Base-by-base conservation (phyloP, 1,284 basidiomycete species). In the Schizophyllum commune region DNA sequence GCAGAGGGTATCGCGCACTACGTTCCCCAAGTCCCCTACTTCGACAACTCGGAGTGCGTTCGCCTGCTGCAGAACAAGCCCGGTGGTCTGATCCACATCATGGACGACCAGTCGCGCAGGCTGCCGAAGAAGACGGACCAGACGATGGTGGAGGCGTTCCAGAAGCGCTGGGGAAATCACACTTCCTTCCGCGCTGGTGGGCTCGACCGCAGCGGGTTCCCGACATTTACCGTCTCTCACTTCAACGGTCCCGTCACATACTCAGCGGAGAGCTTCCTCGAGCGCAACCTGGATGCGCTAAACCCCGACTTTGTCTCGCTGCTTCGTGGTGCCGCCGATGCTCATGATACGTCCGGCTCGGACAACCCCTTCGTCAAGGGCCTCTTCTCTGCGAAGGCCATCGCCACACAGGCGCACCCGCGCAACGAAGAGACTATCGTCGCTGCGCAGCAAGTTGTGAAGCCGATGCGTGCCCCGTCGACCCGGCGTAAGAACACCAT, bases 161-260 rank as follows among this genome's bases (percentile, higher is more conserved):
- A 84, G 60, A 98, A 98, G 75, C 85, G 95, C 3, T 98, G 95
- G 93, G 91, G 88, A 4, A 96, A 94, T 68, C 95, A 98, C 70
- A 83, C 89, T 0, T 90, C 88, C 0, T 98, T 98, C 84, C 92
- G 94, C 73, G 75, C 88, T 4, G 89, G 92, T 17, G 77, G 79
- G 0, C 76, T 85, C 57, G 90, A 95, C 70, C 83, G 91, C 11
- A 85, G 85, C 0, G 94, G 94, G 5, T 88, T 82, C 72, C 87
- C 90, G 0, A 90, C 92, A 0, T 99, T 99, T 75, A 96, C 91
- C 0, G 82, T 98, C 74, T 92, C 88, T 70, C 96, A 98, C 72
- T 99, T 86, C 74, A 90, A 91, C 64, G 94, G 94, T 0, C 84
- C 93, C 3, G 92, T 98, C 22, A 92, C 92, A 0, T 99, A 99